Evolutionary conservation across 108 stramenopile species (phyloP).

Genomic region (Asterionellopsis glacialis): DNA sequence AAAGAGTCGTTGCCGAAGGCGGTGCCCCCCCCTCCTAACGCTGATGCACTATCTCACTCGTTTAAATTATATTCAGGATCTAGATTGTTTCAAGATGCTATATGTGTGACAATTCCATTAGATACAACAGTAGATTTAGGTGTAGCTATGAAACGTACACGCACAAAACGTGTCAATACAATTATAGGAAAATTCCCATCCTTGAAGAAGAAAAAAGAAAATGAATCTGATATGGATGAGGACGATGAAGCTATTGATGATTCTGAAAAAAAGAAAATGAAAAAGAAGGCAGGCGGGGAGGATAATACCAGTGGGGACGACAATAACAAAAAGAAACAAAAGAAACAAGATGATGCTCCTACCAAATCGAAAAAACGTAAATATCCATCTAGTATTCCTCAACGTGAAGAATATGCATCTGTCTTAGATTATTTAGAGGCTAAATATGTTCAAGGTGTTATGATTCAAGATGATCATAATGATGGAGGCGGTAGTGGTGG

Average conservation of each 20-base stretch:
- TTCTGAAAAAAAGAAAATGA: neutral
- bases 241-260: constrained; percentile 1
- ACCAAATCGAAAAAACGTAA: constrained; percentile 17
- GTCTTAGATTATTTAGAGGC: constrained; percentile 84
- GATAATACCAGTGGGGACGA: neutral
- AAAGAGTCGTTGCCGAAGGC: too few species aligned
- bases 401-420: constrained; percentile 51
- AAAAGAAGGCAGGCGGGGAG: neutral
- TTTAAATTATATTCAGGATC: too few species aligned
- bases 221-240: neutral
- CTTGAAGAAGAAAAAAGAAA: constrained; percentile 12
- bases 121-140: constrained; percentile 74
- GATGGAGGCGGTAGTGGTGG: constrained; percentile 41
- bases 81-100: constrained; percentile 50
- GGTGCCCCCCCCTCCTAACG: too few species aligned
- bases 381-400: constrained; percentile 14
- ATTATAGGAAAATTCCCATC: constrained; percentile 41
- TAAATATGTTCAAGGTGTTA: constrained; percentile 80
- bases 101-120: constrained; percentile 64
- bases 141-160: constrained; percentile 60
- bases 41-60: too few species aligned
- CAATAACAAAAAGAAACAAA: neutral
- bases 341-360: constrained; percentile 1
- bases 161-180: constrained; percentile 43
- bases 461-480: constrained; percentile 54